Evolutionary conservation across 352 stramenopile species (phyloP).

Genomic region (Phytophthora pini): DNA sequence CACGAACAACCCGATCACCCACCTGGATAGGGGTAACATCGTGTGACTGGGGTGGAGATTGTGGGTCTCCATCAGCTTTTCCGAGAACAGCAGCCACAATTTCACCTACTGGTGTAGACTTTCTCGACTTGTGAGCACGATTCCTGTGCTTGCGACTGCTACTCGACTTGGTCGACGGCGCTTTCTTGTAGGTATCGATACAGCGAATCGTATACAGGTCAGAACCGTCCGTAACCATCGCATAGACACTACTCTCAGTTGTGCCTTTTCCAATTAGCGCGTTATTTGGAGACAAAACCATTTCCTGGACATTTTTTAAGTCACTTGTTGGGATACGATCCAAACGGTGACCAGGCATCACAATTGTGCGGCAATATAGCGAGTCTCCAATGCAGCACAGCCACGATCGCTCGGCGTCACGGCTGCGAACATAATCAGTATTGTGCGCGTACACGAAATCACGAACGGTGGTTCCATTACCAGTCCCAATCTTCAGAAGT

Average conservation of each 20-base stretch:
- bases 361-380: conserved; percentile 79
- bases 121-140: conserved; percentile 34
- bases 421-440: conserved; percentile 55
- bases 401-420: conserved; percentile 80
- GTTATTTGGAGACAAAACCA: conserved; percentile 59
- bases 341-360: conserved; percentile 68
- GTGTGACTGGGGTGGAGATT: conserved; percentile 14
- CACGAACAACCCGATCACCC: conserved; percentile 74
- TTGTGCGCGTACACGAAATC: conserved; percentile 81
- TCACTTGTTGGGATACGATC: conserved; percentile 62
- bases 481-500: conserved; percentile 77
- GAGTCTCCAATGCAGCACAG: conserved; percentile 67
- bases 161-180: conserved; percentile 33
- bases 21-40: conserved; percentile 45
- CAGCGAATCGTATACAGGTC: conserved; percentile 73
- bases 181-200: conserved; percentile 63
- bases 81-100: conserved; percentile 32
- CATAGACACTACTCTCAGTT: conserved; percentile 71
- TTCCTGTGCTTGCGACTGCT: conserved; percentile 39
- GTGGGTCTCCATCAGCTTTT: conserved; percentile 24
- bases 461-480: conserved; percentile 62
- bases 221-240: conserved; percentile 69
- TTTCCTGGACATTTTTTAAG: conserved; percentile 54
- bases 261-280: conserved; percentile 39
- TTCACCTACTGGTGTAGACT: conserved; percentile 37